Conservation (phyloP, 495 filamentous ascomycete genomes). For the Aspergillus ellipticus region DNA sequence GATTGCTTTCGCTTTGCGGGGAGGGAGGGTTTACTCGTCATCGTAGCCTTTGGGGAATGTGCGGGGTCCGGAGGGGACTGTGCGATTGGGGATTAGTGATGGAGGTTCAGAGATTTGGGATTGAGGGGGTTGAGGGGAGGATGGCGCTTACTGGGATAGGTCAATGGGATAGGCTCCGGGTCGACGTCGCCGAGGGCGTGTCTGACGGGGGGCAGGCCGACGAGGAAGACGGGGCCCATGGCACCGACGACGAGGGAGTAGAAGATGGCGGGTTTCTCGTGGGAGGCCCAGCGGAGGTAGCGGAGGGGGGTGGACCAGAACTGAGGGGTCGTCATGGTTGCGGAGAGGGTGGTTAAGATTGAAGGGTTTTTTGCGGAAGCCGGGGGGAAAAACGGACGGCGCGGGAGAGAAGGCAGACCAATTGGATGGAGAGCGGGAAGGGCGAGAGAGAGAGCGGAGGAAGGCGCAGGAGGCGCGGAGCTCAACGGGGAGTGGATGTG, state of each 20-base stretch:
- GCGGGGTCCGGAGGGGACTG: slow-evolving; percentile 75
- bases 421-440: slow-evolving; percentile 4
- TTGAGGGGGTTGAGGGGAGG: not conserved
- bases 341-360: slow-evolving; percentile 15
- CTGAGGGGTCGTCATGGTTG: slow-evolving; percentile 63
- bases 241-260: slow-evolving; percentile 71
- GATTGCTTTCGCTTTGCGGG: slow-evolving; percentile 10
- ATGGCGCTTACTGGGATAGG: slow-evolving; percentile 76
- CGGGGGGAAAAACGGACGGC: slow-evolving; percentile 1
- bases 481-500: not conserved
- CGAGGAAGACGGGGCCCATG: slow-evolving; percentile 64
- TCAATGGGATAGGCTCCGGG: slow-evolving; percentile 69
- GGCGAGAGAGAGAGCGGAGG: not conserved
- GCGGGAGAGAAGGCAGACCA: not conserved
- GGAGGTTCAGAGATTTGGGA: too few species aligned
- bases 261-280: slow-evolving; percentile 84
- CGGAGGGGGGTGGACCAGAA: slow-evolving; percentile 80
- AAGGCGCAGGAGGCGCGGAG: not conserved
- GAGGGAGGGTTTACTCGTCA: slow-evolving; percentile 46
- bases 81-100: not conserved
- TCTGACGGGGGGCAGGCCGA: slow-evolving; percentile 66
- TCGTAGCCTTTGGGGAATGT: slow-evolving; percentile 72
- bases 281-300: slow-evolving; percentile 82
- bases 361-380: slow-evolving; percentile 16
- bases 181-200: slow-evolving; percentile 65